Conservation (phyloP, 2,329 filamentous ascomycete species). For the Trichothecium roseum region DNA sequence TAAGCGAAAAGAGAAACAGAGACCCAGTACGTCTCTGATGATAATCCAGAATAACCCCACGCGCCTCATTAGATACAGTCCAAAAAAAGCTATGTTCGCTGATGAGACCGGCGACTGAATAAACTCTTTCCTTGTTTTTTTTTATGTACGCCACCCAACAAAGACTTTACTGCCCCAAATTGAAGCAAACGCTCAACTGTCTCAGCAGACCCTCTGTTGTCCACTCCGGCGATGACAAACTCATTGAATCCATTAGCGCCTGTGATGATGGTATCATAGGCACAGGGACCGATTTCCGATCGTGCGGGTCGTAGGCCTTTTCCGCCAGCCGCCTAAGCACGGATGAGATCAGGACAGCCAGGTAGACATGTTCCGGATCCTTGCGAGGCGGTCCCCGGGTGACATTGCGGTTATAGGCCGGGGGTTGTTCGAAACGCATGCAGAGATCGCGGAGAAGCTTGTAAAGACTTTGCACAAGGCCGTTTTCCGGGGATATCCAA, state of each 20-base stretch:
- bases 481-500: slow-evolving; percentile 78
- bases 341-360: slow-evolving; percentile 57
- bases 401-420: slow-evolving; percentile 19
- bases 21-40: no score
- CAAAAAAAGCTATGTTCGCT: slow-evolving; percentile 1
- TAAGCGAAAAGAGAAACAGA: no score
- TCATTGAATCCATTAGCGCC: slow-evolving; percentile 54
- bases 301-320: slow-evolving; percentile 51
- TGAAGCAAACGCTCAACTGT: slow-evolving; percentile 51
- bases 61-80: no score
- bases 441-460: slow-evolving; percentile 65
- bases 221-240: slow-evolving; percentile 52
- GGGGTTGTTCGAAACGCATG: slow-evolving; percentile 44
- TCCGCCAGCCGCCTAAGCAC: slow-evolving; percentile 60
- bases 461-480: slow-evolving; percentile 72
- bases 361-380: slow-evolving; percentile 46
- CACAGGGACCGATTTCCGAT: slow-evolving; percentile 42
- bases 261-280: slow-evolving; percentile 57
- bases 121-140: background rate
- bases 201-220: slow-evolving; percentile 56
- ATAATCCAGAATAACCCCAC: no score
- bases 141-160: background rate
- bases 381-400: slow-evolving; percentile 24
- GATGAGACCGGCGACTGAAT: no score
- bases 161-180: slow-evolving; percentile 44